A percentile compares a stretch with the other conserved stretches of the same genome.
Conservation (phyloP, 2,329 filamentous ascomycete species). For the Hypoxylon sp. region DNA sequence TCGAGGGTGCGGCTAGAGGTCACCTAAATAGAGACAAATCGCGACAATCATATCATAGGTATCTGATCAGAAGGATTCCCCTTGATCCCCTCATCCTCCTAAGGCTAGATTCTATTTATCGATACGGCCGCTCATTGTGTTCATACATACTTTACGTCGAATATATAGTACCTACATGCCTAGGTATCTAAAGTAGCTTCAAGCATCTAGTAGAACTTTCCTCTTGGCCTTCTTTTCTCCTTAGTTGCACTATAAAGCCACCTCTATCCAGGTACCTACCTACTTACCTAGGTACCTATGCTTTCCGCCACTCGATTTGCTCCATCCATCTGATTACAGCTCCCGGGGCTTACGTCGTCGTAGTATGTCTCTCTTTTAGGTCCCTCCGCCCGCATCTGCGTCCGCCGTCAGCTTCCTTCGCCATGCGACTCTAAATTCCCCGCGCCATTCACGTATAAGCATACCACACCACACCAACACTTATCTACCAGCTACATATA, state of each 20-base stretch:
- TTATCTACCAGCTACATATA: background rate
- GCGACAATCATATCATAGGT: slow-evolving; percentile 8
- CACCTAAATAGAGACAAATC: background rate
- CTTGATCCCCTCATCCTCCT: background rate
- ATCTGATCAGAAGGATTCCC: slow-evolving; percentile 18
- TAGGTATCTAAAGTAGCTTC: background rate
- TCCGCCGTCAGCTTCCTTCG: slow-evolving; percentile 17
- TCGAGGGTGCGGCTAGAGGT: slow-evolving; percentile 23
- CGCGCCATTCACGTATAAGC: slow-evolving; percentile 19
- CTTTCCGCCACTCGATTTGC: background rate
- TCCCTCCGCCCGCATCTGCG: slow-evolving; percentile 18
- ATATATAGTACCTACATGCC: background rate
- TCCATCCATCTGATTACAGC: background rate
- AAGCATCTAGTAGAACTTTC: background rate
- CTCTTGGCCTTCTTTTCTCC: slow-evolving; percentile 7
- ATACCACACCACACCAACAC: slow-evolving; percentile 6
- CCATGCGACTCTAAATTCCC: slow-evolving; percentile 13
- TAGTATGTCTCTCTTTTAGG: slow-evolving; percentile 26
- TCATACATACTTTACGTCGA: background rate
- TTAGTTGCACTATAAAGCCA: background rate
- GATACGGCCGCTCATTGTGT: background rate
- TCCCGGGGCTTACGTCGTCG: slow-evolving; percentile 15
- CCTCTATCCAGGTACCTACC: background rate
- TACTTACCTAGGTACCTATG: background rate
- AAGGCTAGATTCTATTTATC: background rate